Evolutionary conservation across 371 early-diverging fungal genomes (phyloP).

Genomic region (Encephalitozoon cuniculi): DNA sequence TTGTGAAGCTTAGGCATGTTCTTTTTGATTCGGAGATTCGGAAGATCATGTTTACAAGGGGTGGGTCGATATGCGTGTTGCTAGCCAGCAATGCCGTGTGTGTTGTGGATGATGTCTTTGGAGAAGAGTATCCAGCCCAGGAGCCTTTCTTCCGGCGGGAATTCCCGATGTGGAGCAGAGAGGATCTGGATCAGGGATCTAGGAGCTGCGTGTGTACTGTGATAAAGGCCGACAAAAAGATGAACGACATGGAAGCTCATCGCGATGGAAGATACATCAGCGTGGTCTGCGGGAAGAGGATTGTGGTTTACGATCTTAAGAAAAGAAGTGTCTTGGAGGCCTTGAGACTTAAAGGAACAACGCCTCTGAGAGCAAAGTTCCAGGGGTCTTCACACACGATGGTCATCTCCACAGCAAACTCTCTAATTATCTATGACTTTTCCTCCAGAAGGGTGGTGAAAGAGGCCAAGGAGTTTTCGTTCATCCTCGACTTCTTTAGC

Average conservation of each 20-base stretch:
- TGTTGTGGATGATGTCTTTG: not conserved
- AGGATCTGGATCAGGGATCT: not conserved
- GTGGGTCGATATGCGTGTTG: not conserved
- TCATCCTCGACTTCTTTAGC: not conserved
- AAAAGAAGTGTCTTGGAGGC: not conserved
- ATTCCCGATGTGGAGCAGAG: not conserved
- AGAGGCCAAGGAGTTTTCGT: not conserved
- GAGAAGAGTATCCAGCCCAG: not conserved
- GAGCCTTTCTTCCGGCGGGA: not conserved
- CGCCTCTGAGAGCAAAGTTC: not conserved
- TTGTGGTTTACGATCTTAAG: not conserved
- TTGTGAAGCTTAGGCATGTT: not conserved
- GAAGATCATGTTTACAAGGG: not conserved
- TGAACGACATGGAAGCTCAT: not conserved
- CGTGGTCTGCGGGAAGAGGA: not conserved
- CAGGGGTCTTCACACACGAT: not conserved
- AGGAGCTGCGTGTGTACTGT: not conserved
- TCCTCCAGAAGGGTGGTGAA: not conserved
- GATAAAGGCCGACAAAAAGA: not conserved
- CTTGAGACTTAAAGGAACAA: not conserved
- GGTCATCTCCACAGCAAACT: conserved; percentile 11
- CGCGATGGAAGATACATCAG: not conserved
- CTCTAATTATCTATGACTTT: conserved; percentile 8
- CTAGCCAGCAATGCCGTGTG: not conserved
- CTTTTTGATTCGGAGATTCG: not conserved